phyloP scores from a whole-genome alignment of 2,329 filamentous ascomycete species.

The Dendryphion nanum region DNA sequence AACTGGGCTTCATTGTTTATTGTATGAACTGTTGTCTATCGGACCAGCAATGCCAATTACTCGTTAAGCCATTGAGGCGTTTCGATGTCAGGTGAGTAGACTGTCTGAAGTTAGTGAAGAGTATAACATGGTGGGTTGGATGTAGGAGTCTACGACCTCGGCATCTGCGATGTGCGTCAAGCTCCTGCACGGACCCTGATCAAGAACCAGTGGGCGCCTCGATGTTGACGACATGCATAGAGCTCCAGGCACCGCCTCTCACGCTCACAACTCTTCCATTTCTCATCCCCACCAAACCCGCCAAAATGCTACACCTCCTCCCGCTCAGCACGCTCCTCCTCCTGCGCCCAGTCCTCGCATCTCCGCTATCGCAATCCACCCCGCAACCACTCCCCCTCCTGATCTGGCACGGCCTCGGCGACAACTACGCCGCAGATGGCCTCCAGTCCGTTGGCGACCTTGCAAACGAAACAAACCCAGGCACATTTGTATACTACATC shows the following conservation, averaged over 20 bases:
- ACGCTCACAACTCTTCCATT: not conserved
- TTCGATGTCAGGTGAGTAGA: no score
- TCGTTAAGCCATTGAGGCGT: no score
- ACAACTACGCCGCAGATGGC: slow-evolving; percentile 74
- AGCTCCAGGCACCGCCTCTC: no score
- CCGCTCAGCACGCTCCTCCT: slow-evolving; percentile 3
- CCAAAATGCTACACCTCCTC: slow-evolving; percentile 5
- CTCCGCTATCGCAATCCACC: not conserved
- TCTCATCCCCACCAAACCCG: not conserved
- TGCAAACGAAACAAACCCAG: slow-evolving; percentile 70
- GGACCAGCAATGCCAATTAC: no score
- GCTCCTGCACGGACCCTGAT: no score
- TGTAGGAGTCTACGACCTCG: no score
- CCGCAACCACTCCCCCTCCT: slow-evolving; percentile 53
- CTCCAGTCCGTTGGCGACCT: slow-evolving; percentile 70
- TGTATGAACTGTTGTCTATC: no score
- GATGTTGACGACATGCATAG: not conserved
- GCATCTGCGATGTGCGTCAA: no score
- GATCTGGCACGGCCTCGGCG: slow-evolving; percentile 88
- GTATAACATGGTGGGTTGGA: no score
- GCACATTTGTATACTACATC: slow-evolving; percentile 80
- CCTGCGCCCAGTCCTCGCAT: not conserved
- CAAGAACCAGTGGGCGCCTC: no score
- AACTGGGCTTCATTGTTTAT: no score
- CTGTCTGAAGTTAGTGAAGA: no score